Conservation (phyloP, 2,329 filamentous ascomycete genomes). For the Aquanectria penicillioides region DNA sequence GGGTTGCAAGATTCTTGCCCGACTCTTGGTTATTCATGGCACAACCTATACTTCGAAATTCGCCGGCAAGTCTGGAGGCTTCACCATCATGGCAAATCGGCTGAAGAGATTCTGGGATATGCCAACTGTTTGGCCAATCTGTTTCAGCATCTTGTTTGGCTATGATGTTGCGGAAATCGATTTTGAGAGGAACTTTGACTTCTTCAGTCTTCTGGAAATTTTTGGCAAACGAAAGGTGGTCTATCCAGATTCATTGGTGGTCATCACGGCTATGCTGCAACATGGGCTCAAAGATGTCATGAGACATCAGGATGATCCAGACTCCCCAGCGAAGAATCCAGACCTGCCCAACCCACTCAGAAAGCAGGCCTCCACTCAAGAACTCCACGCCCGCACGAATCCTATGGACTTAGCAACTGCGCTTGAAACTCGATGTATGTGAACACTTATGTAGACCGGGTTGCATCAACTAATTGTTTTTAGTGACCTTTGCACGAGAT, state of each 20-base stretch:
- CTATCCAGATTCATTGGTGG: slow-evolving; percentile 80
- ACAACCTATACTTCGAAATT: slow-evolving; percentile 87
- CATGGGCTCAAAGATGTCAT: slow-evolving; percentile 80
- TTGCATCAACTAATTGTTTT: slow-evolving; percentile 23
- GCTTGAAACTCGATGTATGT: slow-evolving; percentile 64
- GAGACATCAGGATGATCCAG: slow-evolving; percentile 68
- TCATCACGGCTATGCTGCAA: slow-evolving; percentile 88
- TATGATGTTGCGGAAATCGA: slow-evolving; percentile 80
- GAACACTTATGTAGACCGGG: no score
- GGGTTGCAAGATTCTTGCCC: slow-evolving; percentile 83
- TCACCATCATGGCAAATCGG: slow-evolving; percentile 83
- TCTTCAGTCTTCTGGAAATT: slow-evolving; percentile 76
- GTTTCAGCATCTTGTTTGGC: slow-evolving; percentile 89
- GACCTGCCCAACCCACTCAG: slow-evolving; percentile 19
- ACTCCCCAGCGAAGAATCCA: slow-evolving; percentile 56
- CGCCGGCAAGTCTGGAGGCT: slow-evolving; percentile 83
- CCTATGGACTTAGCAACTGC: slow-evolving; percentile 75
- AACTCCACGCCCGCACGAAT: slow-evolving; percentile 56
- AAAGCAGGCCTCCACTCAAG: slow-evolving; percentile 25
- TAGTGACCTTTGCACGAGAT: slow-evolving; percentile 46
- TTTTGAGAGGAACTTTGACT: slow-evolving; percentile 77
- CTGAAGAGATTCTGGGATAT: slow-evolving; percentile 91
- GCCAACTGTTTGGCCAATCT: slow-evolving; percentile 85
- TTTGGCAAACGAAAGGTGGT: slow-evolving; percentile 76
- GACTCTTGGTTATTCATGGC: slow-evolving; percentile 85